Conservation (phyloP, 768 basidiomycete species). For the Hericium erinaceus region DNA sequence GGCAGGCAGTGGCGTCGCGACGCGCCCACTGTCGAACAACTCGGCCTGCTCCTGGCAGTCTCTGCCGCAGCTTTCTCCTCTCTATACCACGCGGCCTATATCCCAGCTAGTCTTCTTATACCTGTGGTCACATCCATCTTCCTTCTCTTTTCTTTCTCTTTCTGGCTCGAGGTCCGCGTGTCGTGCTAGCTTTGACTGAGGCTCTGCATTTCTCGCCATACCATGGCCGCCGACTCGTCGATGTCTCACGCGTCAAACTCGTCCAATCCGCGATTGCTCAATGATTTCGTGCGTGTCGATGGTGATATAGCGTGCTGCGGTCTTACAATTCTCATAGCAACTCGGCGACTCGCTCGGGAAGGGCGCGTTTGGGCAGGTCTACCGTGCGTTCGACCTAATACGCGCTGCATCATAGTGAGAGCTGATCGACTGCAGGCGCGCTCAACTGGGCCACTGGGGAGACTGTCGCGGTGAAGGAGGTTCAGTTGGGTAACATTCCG, state of each 20-base stretch:
- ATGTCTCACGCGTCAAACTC: conserved; percentile 7
- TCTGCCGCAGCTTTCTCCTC: neutral
- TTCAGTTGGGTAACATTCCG: conserved; percentile 88
- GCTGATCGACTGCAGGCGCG: conserved; percentile 43
- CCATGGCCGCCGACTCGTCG: conserved; percentile 6
- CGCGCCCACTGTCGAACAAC: neutral
- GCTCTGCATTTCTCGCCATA: neutral
- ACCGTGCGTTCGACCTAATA: conserved; percentile 49
- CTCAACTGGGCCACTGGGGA: conserved; percentile 96
- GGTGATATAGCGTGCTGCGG: no score
- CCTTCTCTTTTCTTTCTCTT: neutral
- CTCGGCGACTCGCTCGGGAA: conserved; percentile 93
- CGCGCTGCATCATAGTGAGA: neutral
- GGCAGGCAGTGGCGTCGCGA: conserved; percentile 1
- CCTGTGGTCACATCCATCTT: neutral
- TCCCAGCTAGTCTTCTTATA: neutral
- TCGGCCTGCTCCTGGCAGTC: neutral
- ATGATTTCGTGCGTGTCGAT: conserved; percentile 10
- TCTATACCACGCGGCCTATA: neutral
- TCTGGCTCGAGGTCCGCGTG: neutral
- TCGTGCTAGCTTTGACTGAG: neutral
- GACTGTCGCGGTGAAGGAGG: conserved; percentile 98
- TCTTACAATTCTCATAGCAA: conserved; percentile 47
- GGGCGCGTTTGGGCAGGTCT: conserved; percentile 95
- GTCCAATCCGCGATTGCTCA: conserved; percentile 10